Base-by-base conservation (phyloP, 306 rosid genomes). In the Abrus precatorius region DNA sequence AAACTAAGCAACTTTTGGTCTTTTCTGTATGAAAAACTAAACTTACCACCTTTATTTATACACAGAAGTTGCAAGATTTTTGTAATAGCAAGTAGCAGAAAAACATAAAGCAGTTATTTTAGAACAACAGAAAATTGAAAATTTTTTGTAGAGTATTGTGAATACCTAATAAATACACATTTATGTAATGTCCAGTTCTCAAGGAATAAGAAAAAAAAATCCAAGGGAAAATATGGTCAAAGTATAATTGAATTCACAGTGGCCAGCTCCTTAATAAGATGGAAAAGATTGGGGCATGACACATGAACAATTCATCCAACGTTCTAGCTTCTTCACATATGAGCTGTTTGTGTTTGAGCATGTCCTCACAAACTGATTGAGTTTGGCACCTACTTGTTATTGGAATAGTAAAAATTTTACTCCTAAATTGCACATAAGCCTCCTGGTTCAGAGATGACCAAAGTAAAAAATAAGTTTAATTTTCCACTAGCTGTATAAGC, bases 221-320 rank as follows among this genome's bases (percentile, higher is more conserved):
- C 32, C 28, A 9, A 0, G 67, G 3, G 60, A 43, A 54, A 45
- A 36, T 79, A 69, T 36, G 71, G 11, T 12, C 43, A 47, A 61
- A 60, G 34, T 2, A 62, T 8, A 43, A 63, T 36, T 59, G 34
- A 60, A 59, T 61, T 53, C 77, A 45, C 14, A 69, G 59, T 69
- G 40, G 47, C 38, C 38, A 9, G 69, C 50, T 69, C 38, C 33
- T 43, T 56, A 3, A 69, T 45, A 49, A 3, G 30, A 32, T 61
- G 10, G 27, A 55, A 68, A 44, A 9, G 60, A 68, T 30, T 20
- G 20, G 20, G 20, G 20, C 20, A 20, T 20, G 20, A 20, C 20
- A 20, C 20, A 20, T 20, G 20, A 20, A 20, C 20, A 20, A 20
- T 20, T 20, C 20, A 20, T 20, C 20, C 20, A 20, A 20, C 20